phyloP scores from a whole-genome alignment of 331 rosid genomes.

The Quercus tomentella region DNA sequence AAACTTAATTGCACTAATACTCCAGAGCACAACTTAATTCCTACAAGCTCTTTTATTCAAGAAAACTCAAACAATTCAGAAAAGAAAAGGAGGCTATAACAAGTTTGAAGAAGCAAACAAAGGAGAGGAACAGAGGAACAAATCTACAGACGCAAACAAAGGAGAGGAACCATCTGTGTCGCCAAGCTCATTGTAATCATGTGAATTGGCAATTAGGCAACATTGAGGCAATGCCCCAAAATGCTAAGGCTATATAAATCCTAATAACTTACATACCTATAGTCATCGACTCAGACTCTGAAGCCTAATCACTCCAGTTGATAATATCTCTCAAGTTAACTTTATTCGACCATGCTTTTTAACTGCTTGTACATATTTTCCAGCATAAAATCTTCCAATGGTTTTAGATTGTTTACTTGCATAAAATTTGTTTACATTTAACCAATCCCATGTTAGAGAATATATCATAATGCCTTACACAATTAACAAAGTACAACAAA shows the following conservation, averaged over 20 bases:
- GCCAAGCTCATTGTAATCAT: background rate
- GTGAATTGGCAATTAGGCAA: background rate
- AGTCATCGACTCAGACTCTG: background rate
- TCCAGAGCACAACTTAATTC: background rate
- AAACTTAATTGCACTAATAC: too few species aligned
- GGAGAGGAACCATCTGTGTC: background rate
- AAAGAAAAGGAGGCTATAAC: background rate
- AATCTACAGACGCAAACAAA: background rate
- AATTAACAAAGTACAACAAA: background rate
- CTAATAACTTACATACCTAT: background rate
- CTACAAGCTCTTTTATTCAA: background rate
- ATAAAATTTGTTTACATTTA: too few species aligned
- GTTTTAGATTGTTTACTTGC: too few species aligned
- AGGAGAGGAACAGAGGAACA: background rate
- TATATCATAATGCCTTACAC: background rate
- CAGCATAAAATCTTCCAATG: too few species aligned
- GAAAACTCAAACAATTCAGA: background rate
- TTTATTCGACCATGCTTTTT: too few species aligned
- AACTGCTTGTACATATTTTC: too few species aligned
- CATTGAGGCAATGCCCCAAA: too few species aligned
- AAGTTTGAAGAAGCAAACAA: too few species aligned
- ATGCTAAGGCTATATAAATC: too few species aligned
- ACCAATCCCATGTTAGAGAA: too few species aligned
- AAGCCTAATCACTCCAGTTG: background rate
- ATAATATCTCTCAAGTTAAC: too few species aligned